phyloP scores from a whole-genome alignment of 2,329 filamentous ascomycete species.

The Plectosphaerella sp. region DNA sequence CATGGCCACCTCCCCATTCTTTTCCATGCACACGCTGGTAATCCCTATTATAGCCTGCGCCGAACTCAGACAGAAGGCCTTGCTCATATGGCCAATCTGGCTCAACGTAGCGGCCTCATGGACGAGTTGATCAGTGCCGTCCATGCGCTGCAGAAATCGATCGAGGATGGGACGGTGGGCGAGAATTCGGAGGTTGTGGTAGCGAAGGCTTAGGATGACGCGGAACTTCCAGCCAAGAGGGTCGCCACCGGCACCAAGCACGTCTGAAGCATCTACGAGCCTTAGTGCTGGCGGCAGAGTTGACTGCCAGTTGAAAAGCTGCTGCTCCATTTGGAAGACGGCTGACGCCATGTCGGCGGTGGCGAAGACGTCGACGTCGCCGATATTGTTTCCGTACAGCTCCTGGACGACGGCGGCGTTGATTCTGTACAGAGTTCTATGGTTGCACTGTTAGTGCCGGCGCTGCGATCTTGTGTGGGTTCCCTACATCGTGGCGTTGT shows the following conservation, averaged over 20 bases:
- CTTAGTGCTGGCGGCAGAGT: slow-evolving; percentile 21
- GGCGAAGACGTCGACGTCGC: slow-evolving; percentile 18
- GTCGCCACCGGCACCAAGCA: slow-evolving; percentile 13
- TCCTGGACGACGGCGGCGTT: slow-evolving; percentile 31
- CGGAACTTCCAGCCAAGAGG: slow-evolving; percentile 25
- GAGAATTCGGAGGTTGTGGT: slow-evolving; percentile 26
- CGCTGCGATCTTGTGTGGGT: background rate
- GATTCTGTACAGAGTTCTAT: slow-evolving; percentile 26
- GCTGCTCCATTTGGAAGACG: slow-evolving; percentile 31
- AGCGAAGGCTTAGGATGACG: slow-evolving; percentile 30
- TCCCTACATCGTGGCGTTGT: slow-evolving; percentile 26
- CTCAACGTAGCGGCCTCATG: slow-evolving; percentile 11
- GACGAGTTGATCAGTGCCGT: slow-evolving; percentile 2
- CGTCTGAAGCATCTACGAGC: slow-evolving; percentile 16
- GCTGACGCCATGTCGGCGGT: slow-evolving; percentile 23
- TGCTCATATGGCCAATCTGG: slow-evolving; percentile 15
- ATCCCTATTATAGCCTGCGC: slow-evolving; percentile 17
- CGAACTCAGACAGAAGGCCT: slow-evolving; percentile 14
- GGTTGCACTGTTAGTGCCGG: background rate
- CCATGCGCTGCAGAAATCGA: slow-evolving; percentile 11
- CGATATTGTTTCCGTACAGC: slow-evolving; percentile 39
- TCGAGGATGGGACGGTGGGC: slow-evolving; percentile 23
- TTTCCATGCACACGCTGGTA: slow-evolving; percentile 12
- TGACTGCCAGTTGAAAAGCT: slow-evolving; percentile 31
- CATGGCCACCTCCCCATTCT: slow-evolving; percentile 3